These are phyloP conservation scores for Tothia fuscella DNA, from an alignment of 2,329 filamentous ascomycete genomes.

Conservation along the genomic window DNA sequence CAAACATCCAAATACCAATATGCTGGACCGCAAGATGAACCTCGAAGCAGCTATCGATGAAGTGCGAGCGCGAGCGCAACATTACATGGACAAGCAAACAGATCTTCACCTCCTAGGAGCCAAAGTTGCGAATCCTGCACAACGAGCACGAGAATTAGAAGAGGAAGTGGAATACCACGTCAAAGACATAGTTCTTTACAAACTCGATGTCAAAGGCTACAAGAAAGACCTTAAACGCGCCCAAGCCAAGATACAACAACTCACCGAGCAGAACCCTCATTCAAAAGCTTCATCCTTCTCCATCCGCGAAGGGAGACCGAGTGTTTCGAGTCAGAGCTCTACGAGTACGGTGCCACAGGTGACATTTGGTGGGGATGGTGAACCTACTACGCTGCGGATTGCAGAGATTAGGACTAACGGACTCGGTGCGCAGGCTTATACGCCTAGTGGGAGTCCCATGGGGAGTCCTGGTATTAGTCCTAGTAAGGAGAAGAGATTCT, in stretches of 20 bases:
- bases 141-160: conserved; percentile 19
- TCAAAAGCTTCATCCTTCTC: background rate
- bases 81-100: background rate
- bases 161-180: conserved; percentile 32
- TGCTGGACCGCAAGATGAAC: conserved; percentile 16
- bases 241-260: background rate
- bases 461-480: background rate
- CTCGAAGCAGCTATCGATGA: conserved; percentile 13
- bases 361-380: background rate
- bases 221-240: conserved; percentile 23
- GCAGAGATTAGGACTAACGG: background rate
- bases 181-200: conserved; percentile 37
- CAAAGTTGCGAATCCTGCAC: background rate
- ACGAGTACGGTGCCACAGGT: background rate
- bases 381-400: background rate
- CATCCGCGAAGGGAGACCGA: background rate
- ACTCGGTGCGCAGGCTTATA: background rate
- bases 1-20: conserved; percentile 16
- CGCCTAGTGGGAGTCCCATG: background rate
- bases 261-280: background rate
- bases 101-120: conserved; percentile 16
- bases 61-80: conserved; percentile 4
- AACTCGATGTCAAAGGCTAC: conserved; percentile 36
- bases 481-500: conserved; percentile 2
- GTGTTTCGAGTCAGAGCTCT: background rate